Percentiles rank a stretch among this genome's conserved stretches.
Evolutionary conservation across 768 basidiomycete species (phyloP).

Genomic region (Auriscalpium vulgare): DNA sequence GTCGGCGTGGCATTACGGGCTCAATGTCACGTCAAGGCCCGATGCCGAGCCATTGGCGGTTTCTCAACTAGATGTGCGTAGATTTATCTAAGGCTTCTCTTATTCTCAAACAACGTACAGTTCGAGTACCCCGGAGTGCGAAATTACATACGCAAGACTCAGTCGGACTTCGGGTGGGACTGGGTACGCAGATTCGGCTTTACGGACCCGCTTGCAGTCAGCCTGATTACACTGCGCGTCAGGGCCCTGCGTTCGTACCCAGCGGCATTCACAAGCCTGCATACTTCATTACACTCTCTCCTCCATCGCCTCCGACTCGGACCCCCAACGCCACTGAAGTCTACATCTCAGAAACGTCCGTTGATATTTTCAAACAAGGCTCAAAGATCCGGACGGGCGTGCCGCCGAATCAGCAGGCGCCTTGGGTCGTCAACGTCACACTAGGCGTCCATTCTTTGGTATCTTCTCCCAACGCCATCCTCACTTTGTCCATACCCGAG

Average conservation of each 20-base stretch:
- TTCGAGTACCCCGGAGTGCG: slow-evolving; percentile 44
- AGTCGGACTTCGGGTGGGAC: slow-evolving; percentile 56
- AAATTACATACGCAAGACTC: slow-evolving; percentile 41
- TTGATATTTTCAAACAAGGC: slow-evolving; percentile 48
- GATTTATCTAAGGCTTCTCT: background rate
- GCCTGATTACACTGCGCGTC: background rate
- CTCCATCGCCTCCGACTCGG: slow-evolving; percentile 6
- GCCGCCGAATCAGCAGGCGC: slow-evolving; percentile 35
- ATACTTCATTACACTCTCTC: slow-evolving; percentile 36
- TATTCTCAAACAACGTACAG: slow-evolving; percentile 20
- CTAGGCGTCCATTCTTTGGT: slow-evolving; percentile 38
- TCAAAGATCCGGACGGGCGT: slow-evolving; percentile 29
- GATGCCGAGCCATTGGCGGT: slow-evolving; percentile 39
- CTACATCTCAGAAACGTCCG: slow-evolving; percentile 32
- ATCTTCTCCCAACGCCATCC: slow-evolving; percentile 24
- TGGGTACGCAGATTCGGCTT: slow-evolving; percentile 31
- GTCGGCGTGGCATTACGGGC: slow-evolving; percentile 44
- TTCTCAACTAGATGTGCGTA: slow-evolving; percentile 21
- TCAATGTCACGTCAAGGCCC: slow-evolving; percentile 42
- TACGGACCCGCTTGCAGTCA: background rate
- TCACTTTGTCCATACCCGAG: slow-evolving; percentile 40
- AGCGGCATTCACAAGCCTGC: slow-evolving; percentile 48
- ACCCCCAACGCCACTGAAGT: background rate
- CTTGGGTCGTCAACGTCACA: slow-evolving; percentile 50
- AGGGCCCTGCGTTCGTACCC: slow-evolving; percentile 53